A percentile compares a stretch with the other conserved stretches of the same genome.
phyloP scores from a whole-genome alignment of 768 basidiomycete genomes.

The Tricholoma furcatifolium region DNA sequence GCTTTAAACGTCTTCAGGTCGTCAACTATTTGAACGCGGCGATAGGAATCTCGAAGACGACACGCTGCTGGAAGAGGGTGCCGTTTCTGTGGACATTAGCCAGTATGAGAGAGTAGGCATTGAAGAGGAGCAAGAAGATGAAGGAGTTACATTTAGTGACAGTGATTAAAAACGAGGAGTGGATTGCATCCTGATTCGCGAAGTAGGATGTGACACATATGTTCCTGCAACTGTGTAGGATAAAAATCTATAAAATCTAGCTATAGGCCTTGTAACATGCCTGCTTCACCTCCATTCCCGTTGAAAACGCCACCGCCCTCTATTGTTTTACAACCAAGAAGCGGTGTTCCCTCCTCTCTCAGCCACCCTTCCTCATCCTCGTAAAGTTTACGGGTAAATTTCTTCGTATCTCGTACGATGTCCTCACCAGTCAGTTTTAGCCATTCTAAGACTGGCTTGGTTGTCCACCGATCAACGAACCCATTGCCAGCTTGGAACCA shows the following conservation, averaged over 20 bases:
- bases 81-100: conserved; percentile 83
- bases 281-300: conserved; percentile 50
- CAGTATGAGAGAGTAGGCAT: conserved; percentile 76
- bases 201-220: neutral
- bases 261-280: conserved; percentile 62
- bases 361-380: conserved; percentile 58
- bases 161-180: conserved; percentile 57
- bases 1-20: conserved; percentile 56
- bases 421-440: conserved; percentile 56
- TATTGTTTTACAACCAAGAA: conserved; percentile 58
- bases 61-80: conserved; percentile 78
- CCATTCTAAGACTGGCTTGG: conserved; percentile 74
- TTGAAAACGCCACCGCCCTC: conserved; percentile 53
- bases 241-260: conserved; percentile 17
- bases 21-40: conserved; percentile 83
- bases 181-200: neutral
- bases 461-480: conserved; percentile 59
- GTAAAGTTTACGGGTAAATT: conserved; percentile 31
- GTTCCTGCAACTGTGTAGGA: neutral
- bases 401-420: conserved; percentile 35
- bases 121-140: conserved; percentile 67
- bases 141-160: conserved; percentile 77
- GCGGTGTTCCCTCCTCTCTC: conserved; percentile 53
- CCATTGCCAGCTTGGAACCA: conserved; percentile 65
- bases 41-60: conserved; percentile 81